A percentile compares a stretch with the other conserved stretches of the same genome.
Evolutionary conservation across 164 flowering plant genomes (phyloP).

Genomic region (Aristolochia contorta): DNA sequence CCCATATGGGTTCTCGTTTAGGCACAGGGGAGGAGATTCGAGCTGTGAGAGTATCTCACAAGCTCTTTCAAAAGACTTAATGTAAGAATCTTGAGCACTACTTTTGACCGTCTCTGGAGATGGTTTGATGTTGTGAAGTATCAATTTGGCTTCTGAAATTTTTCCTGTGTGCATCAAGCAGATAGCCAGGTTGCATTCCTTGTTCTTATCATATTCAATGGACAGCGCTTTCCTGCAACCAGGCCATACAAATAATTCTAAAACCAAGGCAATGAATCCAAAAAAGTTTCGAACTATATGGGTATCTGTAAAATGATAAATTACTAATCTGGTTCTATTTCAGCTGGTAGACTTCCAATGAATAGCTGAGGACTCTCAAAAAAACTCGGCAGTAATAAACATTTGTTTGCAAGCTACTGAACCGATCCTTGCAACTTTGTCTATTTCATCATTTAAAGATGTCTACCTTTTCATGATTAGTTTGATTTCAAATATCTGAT

Average conservation of each 20-base stretch:
- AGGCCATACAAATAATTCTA: background rate
- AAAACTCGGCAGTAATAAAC: too few relatives aligned
- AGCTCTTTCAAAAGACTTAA: constrained; percentile 74
- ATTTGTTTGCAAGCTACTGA: too few relatives aligned
- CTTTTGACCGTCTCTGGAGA: constrained; percentile 9
- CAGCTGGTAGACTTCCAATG: background rate
- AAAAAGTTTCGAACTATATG: too few relatives aligned
- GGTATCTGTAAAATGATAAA: background rate
- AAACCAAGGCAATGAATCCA: background rate
- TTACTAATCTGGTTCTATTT: background rate
- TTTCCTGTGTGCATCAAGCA: constrained; percentile 66
- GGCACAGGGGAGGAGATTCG: constrained; percentile 24
- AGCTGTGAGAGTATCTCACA: constrained; percentile 35
- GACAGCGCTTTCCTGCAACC: constrained; percentile 61
- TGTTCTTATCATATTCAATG: constrained; percentile 70
- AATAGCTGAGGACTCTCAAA: background rate
- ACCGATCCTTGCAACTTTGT: too few relatives aligned
- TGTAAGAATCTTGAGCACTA: constrained; percentile 38
- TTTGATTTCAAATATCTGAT: too few relatives aligned
- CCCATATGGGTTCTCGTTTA: too few relatives aligned
- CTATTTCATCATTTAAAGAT: too few relatives aligned
- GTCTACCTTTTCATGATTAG: too few relatives aligned
- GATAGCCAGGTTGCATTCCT: constrained; percentile 77
- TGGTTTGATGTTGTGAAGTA: constrained; percentile 36
- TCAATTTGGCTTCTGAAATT: constrained; percentile 53